Evolutionary conservation across 805 yeast genomes (phyloP).

Genomic region (Zygosaccharomyces pseudorouxii): DNA sequence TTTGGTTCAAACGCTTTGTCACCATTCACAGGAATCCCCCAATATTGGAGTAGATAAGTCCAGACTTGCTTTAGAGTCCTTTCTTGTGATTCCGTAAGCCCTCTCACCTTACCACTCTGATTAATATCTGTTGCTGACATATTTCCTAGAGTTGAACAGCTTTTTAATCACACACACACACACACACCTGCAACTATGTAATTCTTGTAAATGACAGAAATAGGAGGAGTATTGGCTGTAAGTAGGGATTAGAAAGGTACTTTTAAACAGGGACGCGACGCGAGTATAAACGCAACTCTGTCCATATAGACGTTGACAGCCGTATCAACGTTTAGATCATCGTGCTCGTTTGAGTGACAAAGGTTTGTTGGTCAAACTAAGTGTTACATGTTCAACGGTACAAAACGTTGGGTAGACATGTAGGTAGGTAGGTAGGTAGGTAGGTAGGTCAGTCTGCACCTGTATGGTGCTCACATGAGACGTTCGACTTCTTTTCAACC

Average conservation of each 20-base stretch:
- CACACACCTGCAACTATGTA: not conserved
- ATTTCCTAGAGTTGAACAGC: not conserved
- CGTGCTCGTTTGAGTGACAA: not conserved
- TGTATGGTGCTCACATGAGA: too few species aligned
- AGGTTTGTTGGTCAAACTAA: not conserved
- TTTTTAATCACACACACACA: not conserved
- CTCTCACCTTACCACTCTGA: conserved; percentile 35
- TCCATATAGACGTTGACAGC: not conserved
- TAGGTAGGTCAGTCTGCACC: too few species aligned
- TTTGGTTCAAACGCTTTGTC: not conserved
- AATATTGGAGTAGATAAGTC: conserved; percentile 56
- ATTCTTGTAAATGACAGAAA: not conserved
- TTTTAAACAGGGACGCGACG: not conserved
- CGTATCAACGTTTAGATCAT: not conserved
- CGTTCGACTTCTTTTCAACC: too few species aligned
- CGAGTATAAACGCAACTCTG: not conserved
- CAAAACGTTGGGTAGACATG: not conserved
- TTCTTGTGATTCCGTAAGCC: conserved; percentile 55
- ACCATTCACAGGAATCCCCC: conserved; percentile 45
- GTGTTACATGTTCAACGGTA: not conserved
- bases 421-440: conserved; percentile 1
- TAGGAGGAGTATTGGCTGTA: not conserved
- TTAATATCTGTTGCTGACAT: not conserved
- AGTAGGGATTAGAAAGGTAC: not conserved
- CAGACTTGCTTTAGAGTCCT: conserved; percentile 62